phyloP scores from a whole-genome alignment of 2,329 filamentous ascomycete species.

The Onygenales sp. region DNA sequence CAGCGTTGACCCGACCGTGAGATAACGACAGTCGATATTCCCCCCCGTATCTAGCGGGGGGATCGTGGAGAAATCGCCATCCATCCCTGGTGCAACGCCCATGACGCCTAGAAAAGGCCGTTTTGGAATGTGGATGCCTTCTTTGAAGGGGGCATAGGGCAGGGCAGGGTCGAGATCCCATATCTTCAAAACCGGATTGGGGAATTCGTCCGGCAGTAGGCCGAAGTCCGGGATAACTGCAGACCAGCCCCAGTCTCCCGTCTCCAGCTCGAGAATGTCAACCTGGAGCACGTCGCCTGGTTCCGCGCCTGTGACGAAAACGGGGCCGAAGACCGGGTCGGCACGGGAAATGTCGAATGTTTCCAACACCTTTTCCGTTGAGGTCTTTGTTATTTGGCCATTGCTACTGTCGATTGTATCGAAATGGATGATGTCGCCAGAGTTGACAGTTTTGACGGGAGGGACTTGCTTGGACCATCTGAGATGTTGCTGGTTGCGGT shows the following conservation, averaged over 20 bases:
- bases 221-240: slow-evolving; percentile 44
- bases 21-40: slow-evolving; percentile 46
- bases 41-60: slow-evolving; percentile 44
- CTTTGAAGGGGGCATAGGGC: slow-evolving; percentile 37
- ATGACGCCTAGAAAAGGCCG: slow-evolving; percentile 45
- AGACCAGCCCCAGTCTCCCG: slow-evolving; percentile 44
- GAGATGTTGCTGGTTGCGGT: slow-evolving; percentile 31
- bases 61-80: slow-evolving; percentile 40
- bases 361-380: slow-evolving; percentile 30
- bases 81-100: slow-evolving; percentile 39
- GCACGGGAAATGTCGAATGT: slow-evolving; percentile 33
- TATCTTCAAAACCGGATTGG: slow-evolving; percentile 37
- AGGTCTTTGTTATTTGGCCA: slow-evolving; percentile 39
- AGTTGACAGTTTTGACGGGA: slow-evolving; percentile 39
- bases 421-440: slow-evolving; percentile 40
- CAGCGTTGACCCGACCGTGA: slow-evolving; percentile 38
- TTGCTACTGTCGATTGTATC: slow-evolving; percentile 43
- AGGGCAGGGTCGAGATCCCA: slow-evolving; percentile 36
- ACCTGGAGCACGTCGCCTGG: slow-evolving; percentile 45
- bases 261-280: slow-evolving; percentile 39
- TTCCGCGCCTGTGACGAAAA: slow-evolving; percentile 40
- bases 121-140: slow-evolving; percentile 40
- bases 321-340: slow-evolving; percentile 44
- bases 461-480: slow-evolving; percentile 41
- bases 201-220: slow-evolving; percentile 41